These are phyloP conservation scores for Silene noctiflora DNA, from an alignment of 179 eudicot species.

Conservation along the genomic window DNA sequence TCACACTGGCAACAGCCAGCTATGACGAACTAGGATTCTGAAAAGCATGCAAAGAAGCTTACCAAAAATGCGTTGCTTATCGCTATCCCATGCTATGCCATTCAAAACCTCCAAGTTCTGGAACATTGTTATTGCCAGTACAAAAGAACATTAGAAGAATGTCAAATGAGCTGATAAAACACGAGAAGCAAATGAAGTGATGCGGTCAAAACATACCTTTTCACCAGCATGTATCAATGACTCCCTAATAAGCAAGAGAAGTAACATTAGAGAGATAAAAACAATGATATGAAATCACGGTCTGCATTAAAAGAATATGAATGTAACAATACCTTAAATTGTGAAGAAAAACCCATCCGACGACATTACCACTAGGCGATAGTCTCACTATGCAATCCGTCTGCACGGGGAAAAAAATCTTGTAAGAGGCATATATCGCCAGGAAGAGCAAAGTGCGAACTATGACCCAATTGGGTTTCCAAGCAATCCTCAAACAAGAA, in stretches of 20 bases:
- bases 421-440: conserved; percentile 1
- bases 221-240: conserved; percentile 51
- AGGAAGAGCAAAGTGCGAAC: neutral
- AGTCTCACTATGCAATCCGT: conserved; percentile 92
- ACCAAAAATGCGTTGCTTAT: conserved; percentile 73
- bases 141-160: neutral
- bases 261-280: neutral
- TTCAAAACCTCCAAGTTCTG: conserved; percentile 80
- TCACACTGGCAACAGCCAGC: neutral
- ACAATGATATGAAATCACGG: neutral
- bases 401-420: conserved; percentile 34
- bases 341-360: conserved; percentile 86
- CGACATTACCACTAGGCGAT: conserved; percentile 52
- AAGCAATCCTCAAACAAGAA: neutral
- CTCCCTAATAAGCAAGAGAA: conserved; percentile 38
- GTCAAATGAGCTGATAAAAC: neutral
- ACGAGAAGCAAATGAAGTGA: conserved; percentile 4
- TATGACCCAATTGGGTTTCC: neutral
- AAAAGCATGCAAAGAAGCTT: conserved; percentile 26
- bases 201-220: conserved; percentile 34
- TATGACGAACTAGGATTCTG: neutral
- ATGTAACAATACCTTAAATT: conserved; percentile 50
- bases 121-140: neutral
- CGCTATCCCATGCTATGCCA: conserved; percentile 94
- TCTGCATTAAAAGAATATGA: neutral